Evolutionary conservation across 2,329 filamentous ascomycete genomes (phyloP).

Genomic region (Ophiostoma sp.): DNA sequence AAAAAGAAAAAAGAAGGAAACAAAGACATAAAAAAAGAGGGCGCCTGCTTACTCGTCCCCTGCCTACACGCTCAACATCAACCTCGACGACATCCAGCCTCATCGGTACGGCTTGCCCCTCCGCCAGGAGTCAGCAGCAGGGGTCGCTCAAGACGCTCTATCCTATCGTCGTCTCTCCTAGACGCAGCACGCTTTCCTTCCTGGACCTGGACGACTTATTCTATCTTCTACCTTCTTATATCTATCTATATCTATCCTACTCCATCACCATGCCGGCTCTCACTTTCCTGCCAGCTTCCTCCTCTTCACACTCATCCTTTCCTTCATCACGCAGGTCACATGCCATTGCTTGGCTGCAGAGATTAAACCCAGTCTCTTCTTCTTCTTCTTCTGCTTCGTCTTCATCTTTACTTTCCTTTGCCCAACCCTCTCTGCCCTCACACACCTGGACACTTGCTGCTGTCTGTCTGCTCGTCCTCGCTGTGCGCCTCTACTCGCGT

Average conservation of each 20-base stretch:
- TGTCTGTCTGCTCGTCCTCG: neutral
- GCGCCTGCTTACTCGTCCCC: neutral
- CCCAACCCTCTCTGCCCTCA: neutral
- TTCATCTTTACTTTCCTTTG: neutral
- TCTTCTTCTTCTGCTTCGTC: neutral
- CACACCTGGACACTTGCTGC: neutral
- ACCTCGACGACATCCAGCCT: neutral
- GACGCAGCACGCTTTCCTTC: too few species aligned
- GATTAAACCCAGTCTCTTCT: neutral
- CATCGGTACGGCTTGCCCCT: conserved; percentile 4
- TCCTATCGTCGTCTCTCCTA: neutral
- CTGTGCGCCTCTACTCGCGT: neutral
- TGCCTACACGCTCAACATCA: neutral
- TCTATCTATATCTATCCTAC: neutral
- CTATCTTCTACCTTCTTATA: neutral
- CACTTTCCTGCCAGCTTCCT: neutral
- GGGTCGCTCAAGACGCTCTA: neutral
- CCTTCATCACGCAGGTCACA: neutral
- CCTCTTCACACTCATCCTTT: neutral
- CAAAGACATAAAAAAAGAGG: neutral
- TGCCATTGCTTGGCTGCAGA: conserved; percentile 5
- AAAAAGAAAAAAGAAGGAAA: too few species aligned
- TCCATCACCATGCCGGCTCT: conserved; percentile 12
- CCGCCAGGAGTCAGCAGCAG: neutral
- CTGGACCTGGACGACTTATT: too few species aligned